phyloP scores from a whole-genome alignment of 495 filamentous ascomycete species.

The Penicillium nucicola region DNA sequence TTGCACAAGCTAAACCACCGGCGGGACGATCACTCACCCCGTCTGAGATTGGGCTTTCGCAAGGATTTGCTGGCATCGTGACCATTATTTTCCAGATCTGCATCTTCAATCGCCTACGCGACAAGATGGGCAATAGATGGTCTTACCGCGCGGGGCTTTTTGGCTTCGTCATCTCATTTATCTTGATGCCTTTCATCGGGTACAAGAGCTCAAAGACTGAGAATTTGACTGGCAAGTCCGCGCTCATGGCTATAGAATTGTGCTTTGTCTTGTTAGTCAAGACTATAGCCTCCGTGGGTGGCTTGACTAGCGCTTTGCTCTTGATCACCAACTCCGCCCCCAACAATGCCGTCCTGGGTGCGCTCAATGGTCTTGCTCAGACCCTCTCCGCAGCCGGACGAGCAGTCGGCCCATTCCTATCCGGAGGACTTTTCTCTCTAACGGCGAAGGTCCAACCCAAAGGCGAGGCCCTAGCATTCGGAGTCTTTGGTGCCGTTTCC shows the following conservation, averaged over 20 bases:
- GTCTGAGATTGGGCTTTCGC: slow-evolving; percentile 76
- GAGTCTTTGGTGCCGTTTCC: slow-evolving; percentile 74
- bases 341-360: slow-evolving; percentile 80
- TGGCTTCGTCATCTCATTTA: slow-evolving; percentile 79
- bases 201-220: slow-evolving; percentile 57
- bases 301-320: slow-evolving; percentile 83
- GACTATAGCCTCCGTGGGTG: slow-evolving; percentile 82
- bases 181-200: slow-evolving; percentile 86
- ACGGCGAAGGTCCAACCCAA: slow-evolving; percentile 66
- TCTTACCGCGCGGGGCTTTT: slow-evolving; percentile 77
- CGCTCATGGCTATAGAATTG: slow-evolving; percentile 66
- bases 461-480: slow-evolving; percentile 83
- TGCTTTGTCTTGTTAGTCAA: slow-evolving; percentile 79
- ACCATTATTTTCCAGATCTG: slow-evolving; percentile 88
- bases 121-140: slow-evolving; percentile 78
- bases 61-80: slow-evolving; percentile 78
- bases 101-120: slow-evolving; percentile 74
- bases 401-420: slow-evolving; percentile 83
- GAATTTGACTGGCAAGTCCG: slow-evolving; percentile 52
- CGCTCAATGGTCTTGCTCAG: slow-evolving; percentile 90
- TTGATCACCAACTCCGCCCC: slow-evolving; percentile 92
- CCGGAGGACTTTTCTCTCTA: slow-evolving; percentile 77
- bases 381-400: slow-evolving; percentile 89
- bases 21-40: slow-evolving; percentile 73
- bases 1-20: slow-evolving; percentile 69